Conservation (phyloP, 805 yeast species). For the Zygoascus biomembranicola region DNA sequence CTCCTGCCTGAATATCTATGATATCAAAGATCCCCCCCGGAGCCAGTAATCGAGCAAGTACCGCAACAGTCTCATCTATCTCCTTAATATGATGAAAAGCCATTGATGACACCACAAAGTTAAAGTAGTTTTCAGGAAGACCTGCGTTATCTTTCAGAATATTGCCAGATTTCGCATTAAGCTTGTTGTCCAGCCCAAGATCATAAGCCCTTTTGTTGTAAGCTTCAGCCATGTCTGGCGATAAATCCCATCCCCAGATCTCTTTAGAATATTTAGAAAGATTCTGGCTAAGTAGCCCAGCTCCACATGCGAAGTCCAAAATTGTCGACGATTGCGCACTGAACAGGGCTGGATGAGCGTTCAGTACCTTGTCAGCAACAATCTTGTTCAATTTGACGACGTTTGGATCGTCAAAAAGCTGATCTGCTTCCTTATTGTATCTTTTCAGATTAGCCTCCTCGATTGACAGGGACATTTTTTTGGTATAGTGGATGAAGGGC, state of each 20-base stretch:
- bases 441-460: neutral
- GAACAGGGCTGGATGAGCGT: constrained; percentile 6
- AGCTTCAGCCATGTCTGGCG: constrained; percentile 17
- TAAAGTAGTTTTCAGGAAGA: constrained; percentile 11
- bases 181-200: constrained; percentile 18
- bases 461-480: neutral
- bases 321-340: constrained; percentile 13
- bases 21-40: constrained; percentile 16
- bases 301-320: constrained; percentile 23
- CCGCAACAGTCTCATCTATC: constrained; percentile 6
- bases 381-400: neutral
- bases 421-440: constrained; percentile 4
- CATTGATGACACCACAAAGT: constrained; percentile 18
- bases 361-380: constrained; percentile 7
- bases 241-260: constrained; percentile 20
- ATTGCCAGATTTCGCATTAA: constrained; percentile 15
- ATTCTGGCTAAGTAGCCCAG: constrained; percentile 17
- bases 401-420: constrained; percentile 6
- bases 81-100: constrained; percentile 21
- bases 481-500: neutral
- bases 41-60: constrained; percentile 9
- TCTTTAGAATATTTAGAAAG: constrained; percentile 14
- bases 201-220: constrained; percentile 15
- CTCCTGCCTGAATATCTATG: constrained; percentile 8
- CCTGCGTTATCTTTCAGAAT: constrained; percentile 5